phyloP scores from a whole-genome alignment of 805 yeast species.

The Candida golubevii region DNA sequence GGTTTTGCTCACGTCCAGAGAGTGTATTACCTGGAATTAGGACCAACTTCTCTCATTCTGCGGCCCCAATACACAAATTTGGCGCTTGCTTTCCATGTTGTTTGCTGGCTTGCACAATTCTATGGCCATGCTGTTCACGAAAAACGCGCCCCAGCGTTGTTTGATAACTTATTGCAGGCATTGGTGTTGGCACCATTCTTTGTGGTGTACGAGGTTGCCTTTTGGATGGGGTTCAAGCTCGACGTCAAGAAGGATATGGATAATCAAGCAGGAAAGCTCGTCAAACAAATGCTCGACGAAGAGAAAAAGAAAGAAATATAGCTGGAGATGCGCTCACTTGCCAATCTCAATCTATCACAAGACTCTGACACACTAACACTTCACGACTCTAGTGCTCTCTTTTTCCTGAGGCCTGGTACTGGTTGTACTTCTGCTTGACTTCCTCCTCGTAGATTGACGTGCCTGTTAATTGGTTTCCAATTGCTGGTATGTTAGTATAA shows the following conservation, averaged over 20 bases:
- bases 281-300: slow-evolving; percentile 28
- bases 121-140: slow-evolving; percentile 85
- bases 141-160: slow-evolving; percentile 76
- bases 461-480: slow-evolving; percentile 74
- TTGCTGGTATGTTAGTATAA: slow-evolving; percentile 31
- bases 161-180: slow-evolving; percentile 81
- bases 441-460: slow-evolving; percentile 56
- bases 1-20: slow-evolving; percentile 22
- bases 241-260: slow-evolving; percentile 50
- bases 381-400: not conserved
- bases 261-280: slow-evolving; percentile 38
- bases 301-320: slow-evolving; percentile 11
- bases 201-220: slow-evolving; percentile 73
- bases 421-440: slow-evolving; percentile 38
- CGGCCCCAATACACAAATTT: slow-evolving; percentile 21
- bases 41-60: slow-evolving; percentile 1
- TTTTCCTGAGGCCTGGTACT: slow-evolving; percentile 7
- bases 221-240: slow-evolving; percentile 57
- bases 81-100: slow-evolving; percentile 42
- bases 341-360: too few species aligned
- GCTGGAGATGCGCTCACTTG: not conserved
- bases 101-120: slow-evolving; percentile 80
- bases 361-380: too few species aligned
- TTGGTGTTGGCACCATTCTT: slow-evolving; percentile 88
- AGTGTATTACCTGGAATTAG: slow-evolving; percentile 17